Base-by-base conservation (phyloP, 768 basidiomycete species). In the Exsudoporus frostii region DNA sequence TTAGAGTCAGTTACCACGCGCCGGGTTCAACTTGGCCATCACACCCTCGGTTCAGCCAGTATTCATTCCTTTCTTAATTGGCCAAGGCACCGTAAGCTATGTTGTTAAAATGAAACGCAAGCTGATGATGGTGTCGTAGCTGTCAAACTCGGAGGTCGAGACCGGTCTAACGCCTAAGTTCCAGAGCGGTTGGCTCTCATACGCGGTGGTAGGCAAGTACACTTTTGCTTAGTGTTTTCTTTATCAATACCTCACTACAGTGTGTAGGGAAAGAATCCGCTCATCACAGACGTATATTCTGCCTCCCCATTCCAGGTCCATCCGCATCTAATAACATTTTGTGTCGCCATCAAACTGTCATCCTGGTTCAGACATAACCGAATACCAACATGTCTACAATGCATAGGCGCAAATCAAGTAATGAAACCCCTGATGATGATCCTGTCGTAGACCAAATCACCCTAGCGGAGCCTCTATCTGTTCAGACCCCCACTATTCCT, bases 361-460 rank as follows among this genome's bases (percentile, higher is more conserved):
- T 8, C 33, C 38, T 41, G 20, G 29, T 25, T 42, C 44, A 48
- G 29, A 43, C 42, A n/a, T 41, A 46, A 34, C 20, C 29, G 46
- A 43, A 27, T 17, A 22, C 32, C 47, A 36, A 20, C 34, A 57
- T 56, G 54, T 52, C 59, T 37, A 15, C 55, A 17, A 58, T 74
- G 39, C 79, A 80, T 61, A 62, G 72, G 57, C 71, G 77, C 53
- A 78, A 76, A 63, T 73, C 76, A 5, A 80, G 79, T 62, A 71
- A 67, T 53, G 76, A 75, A 50, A 68, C 71, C 50, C 47, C 32
- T 8, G 68, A 69, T 45, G 72, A 74, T n/a, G 68, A 50, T 29
- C 44, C 49, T 40, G 48, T 57, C 10, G 45, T 64, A 27, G 48
- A 60, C 38, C 48, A 52, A 19, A 20, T 30, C 17, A 27, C 40